Percentiles rank a stretch among this genome's conserved stretches.
phyloP scores from a whole-genome alignment of 768 basidiomycete genomes.

The Boletus sp. region DNA sequence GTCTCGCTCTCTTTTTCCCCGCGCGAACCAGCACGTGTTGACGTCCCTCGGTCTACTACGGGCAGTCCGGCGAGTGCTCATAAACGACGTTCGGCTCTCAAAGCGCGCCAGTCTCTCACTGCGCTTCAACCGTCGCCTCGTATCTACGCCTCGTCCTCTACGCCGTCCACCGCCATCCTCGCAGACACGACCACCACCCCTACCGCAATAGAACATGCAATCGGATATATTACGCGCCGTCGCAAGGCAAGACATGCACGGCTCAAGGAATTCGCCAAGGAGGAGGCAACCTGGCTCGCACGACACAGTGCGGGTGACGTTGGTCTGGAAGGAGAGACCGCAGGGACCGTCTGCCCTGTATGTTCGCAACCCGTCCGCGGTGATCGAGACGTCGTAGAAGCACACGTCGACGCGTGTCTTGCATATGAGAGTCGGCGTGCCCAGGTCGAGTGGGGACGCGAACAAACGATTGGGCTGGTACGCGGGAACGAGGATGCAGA shows the following conservation, averaged over 20 bases:
- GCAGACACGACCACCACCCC: constrained; percentile 24
- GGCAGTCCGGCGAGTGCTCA: constrained; percentile 15
- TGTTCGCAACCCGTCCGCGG: constrained; percentile 58
- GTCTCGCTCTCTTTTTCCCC: not conserved
- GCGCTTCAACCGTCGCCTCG: constrained; percentile 26
- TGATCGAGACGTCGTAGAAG: constrained; percentile 71
- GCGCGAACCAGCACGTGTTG: constrained; percentile 31
- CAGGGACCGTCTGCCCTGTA: constrained; percentile 65
- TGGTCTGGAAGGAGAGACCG: constrained; percentile 36
- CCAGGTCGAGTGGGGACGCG: constrained; percentile 32
- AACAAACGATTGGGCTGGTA: constrained; percentile 25
- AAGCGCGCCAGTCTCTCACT: constrained; percentile 40
- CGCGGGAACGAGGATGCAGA: constrained; percentile 34
- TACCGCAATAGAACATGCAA: constrained; percentile 47
- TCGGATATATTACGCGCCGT: constrained; percentile 63
- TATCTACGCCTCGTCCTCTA: constrained; percentile 21
- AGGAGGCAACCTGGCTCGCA: constrained; percentile 44
- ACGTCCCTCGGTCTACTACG: constrained; percentile 31
- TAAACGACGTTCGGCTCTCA: constrained; percentile 44
- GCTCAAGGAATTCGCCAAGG: constrained; percentile 64
- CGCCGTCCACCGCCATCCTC: constrained; percentile 14
- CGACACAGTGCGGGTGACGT: constrained; percentile 25
- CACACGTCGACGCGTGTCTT: constrained; percentile 81
- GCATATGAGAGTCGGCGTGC: constrained; percentile 49
- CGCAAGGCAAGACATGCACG: constrained; percentile 68